Evolutionary conservation across 441 rosid genomes (phyloP), one percentile per base, ranked within the genome.

Genomic region (Dalechampia spathulata): DNA sequence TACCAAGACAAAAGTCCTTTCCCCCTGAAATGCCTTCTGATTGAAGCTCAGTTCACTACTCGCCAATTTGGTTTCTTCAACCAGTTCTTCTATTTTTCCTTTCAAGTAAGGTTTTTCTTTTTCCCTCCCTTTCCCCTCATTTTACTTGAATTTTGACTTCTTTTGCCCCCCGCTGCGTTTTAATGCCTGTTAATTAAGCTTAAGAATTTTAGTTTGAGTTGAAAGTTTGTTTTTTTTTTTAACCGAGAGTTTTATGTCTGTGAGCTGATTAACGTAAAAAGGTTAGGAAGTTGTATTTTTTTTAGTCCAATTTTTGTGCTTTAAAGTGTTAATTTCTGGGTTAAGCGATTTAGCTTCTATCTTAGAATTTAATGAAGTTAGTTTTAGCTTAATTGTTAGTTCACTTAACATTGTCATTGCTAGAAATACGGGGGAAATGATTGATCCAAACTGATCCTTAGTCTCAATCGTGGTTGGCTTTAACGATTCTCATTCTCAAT

Each of bases 151-250:
- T n/a, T n/a, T n/a, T n/a, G n/a, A n/a, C n/a, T n/a, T n/a, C n/a
- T n/a, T n/a, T n/a, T n/a, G n/a, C n/a, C n/a, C n/a, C n/a, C n/a
- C n/a, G n/a, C n/a, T n/a, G n/a, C n/a, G n/a, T n/a, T n/a, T n/a
- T n/a, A n/a, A n/a, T n/a, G n/a, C n/a, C n/a, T n/a, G 36, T 58
- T 57, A 38, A 32, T 52, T 44, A 17, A 40, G 52, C 58, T 56
- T n/a, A 16, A 20, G 7, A 7, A 3, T 34, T 34, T n/a, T n/a
- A n/a, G n/a, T n/a, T n/a, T n/a, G n/a, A n/a, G n/a, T n/a, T n/a
- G n/a, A n/a, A n/a, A n/a, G n/a, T n/a, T n/a, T n/a, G n/a, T n/a
- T n/a, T n/a, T n/a, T n/a, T n/a, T n/a, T n/a, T n/a, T n/a, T n/a
- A n/a, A n/a, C n/a, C n/a, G n/a, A n/a, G n/a, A n/a, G n/a, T n/a